phyloP scores from a whole-genome alignment of 2,329 filamentous ascomycete species.

The Epichloe uncinata region DNA sequence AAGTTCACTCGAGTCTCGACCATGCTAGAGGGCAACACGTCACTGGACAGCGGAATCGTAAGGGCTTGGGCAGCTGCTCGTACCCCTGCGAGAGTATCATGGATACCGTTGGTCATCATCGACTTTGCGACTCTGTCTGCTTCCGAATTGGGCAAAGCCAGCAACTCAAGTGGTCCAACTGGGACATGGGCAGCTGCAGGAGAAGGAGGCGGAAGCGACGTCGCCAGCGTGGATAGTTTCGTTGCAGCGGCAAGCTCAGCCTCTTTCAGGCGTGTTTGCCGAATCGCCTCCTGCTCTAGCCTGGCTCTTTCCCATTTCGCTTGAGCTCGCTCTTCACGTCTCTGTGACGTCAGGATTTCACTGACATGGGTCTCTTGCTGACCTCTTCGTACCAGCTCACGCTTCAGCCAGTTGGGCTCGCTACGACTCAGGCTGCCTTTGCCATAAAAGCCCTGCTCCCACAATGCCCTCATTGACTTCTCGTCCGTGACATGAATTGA shows the following conservation, averaged over 20 bases:
- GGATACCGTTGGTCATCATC: neutral
- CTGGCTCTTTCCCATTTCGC: conserved; percentile 89
- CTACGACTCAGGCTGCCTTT: conserved; percentile 88
- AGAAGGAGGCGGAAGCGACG: neutral
- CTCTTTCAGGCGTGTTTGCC: conserved; percentile 46
- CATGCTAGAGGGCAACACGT: neutral
- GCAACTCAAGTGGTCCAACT: conserved; percentile 30
- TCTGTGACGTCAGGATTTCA: conserved; percentile 64
- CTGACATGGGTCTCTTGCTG: conserved; percentile 55
- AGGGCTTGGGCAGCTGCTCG: neutral
- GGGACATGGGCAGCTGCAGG: conserved; percentile 18
- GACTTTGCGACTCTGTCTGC: neutral
- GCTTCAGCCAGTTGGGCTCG: conserved; percentile 84
- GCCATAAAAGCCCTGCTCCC: conserved; percentile 96
- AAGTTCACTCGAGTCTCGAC: neutral
- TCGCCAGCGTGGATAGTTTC: conserved; percentile 7
- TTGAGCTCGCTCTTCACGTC: conserved; percentile 67
- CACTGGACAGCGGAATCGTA: neutral
- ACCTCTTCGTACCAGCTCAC: conserved; percentile 62
- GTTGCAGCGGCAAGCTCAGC: conserved; percentile 18
- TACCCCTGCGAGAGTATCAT: neutral
- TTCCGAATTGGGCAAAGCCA: conserved; percentile 15
- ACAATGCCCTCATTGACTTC: conserved; percentile 63
- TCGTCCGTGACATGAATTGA: conserved; percentile 76
- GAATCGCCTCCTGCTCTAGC: conserved; percentile 71